Base-by-base conservation (phyloP, 1,139 yeast genomes). In the Kurtzmaniella natalensis region DNA sequence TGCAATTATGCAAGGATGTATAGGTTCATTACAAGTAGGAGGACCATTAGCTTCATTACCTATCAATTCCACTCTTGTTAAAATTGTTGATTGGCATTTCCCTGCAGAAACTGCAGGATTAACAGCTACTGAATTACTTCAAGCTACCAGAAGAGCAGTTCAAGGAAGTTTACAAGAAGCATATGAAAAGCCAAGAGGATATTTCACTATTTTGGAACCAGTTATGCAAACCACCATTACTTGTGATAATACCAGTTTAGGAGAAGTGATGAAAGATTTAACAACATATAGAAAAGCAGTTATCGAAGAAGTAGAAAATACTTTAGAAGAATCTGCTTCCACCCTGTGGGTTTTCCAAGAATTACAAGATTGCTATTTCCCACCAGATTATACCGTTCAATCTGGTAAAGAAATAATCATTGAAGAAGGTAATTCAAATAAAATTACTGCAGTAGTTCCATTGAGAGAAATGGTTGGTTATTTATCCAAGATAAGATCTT, bases 381-480 rank as follows among this genome's bases (percentile, higher is more conserved):
- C 92, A 5, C 67, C 69, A 18, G 89, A 81, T 48, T 64, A 67
- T 37, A 67, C 72, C n/a, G 48, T 65, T 53, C 44, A 39, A 14
- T 32, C 39, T 4, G 10, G 34, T 5, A 30, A 33, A 7, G 11
- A 30, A 4, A 32, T 13, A 17, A 36, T 33, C 2, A 39, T 37
- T 11, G 54, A 51, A 8, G 42, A 60, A 35, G 52, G 48, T 26
- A 62, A 62, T 42, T 70, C 70, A 35, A 83, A 84, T 48, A 61
- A 74, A 3, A 74, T 89, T 25, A 62, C 65, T 11, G 96, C 96
- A 0, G 76, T 73, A 37, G 89, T 89, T 0, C 97, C 98, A 7
- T 64, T 92, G 47, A 72, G 81, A 42, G 94, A 83, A 43, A 88
- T 92, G 96, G 75, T 89, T 36, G 95, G 96, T 1, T 92, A 92